Conservation (phyloP, 345 rosid genomes). For the Linum trigynum region DNA sequence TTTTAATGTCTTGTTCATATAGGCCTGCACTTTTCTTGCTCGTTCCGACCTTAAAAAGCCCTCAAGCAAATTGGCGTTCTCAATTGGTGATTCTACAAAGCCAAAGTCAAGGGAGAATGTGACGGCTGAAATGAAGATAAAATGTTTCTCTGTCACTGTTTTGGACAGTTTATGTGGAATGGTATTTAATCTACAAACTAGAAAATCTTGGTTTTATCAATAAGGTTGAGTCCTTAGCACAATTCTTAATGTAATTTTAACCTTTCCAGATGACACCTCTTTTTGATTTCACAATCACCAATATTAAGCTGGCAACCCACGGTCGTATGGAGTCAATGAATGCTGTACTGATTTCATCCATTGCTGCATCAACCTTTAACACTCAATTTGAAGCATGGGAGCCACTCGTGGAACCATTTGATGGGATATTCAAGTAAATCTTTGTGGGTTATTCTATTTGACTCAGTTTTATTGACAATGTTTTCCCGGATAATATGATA, state of each 20-base stretch:
- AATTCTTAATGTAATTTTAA: slow-evolving; percentile 13
- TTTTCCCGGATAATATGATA: neutral
- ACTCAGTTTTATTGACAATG: neutral
- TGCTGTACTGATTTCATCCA: slow-evolving; percentile 81
- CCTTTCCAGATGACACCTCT: slow-evolving; percentile 80
- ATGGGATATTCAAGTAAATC: slow-evolving; percentile 91
- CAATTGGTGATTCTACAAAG: slow-evolving; percentile 78
- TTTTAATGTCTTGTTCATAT: slow-evolving; percentile 20
- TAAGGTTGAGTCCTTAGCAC: neutral
- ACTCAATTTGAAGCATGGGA: slow-evolving; percentile 97
- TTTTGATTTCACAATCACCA: slow-evolving; percentile 75
- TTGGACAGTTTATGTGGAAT: slow-evolving; percentile 87
- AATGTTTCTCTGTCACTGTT: slow-evolving; percentile 75
- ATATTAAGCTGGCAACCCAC: slow-evolving; percentile 92
- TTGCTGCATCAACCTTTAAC: slow-evolving; percentile 92
- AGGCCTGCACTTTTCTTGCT: slow-evolving; percentile 98
- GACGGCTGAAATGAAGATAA: slow-evolving; percentile 74
- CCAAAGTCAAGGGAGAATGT: slow-evolving; percentile 80
- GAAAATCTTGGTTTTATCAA: slow-evolving; percentile 1
- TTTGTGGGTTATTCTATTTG: slow-evolving; percentile 17
- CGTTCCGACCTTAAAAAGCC: slow-evolving; percentile 80
- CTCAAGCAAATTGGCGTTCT: slow-evolving; percentile 61
- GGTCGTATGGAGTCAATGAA: slow-evolving; percentile 90
- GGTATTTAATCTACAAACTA: slow-evolving; percentile 36
- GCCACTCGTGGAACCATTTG: slow-evolving; percentile 96